A percentile compares a stretch with the other conserved stretches of the same genome.
phyloP scores from a whole-genome alignment of 768 basidiomycete genomes.

The Harrya chromipes region DNA sequence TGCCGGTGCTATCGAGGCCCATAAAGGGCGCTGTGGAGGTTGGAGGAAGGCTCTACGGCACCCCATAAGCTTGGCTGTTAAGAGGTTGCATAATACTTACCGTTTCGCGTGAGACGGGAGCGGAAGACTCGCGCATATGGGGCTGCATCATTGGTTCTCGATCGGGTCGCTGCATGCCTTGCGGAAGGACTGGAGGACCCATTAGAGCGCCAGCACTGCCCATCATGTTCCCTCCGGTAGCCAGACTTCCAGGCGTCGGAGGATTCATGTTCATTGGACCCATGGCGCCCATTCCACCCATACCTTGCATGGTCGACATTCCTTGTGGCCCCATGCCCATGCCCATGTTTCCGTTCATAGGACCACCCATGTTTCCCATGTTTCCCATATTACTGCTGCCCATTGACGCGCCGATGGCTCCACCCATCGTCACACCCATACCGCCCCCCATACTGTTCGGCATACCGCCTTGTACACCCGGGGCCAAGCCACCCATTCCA shows the following conservation, averaged over 20 bases:
- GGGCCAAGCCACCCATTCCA: constrained; percentile 11
- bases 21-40: constrained; percentile 21
- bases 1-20: constrained; percentile 14
- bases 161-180: constrained; percentile 22
- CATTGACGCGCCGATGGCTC: constrained; percentile 12
- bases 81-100: constrained; percentile 10
- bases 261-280: constrained; percentile 22
- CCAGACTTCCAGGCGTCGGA: constrained; percentile 15
- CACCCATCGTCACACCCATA: constrained; percentile 16
- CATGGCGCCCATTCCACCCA: constrained; percentile 17
- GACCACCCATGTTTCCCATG: constrained; percentile 10
- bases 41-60: constrained; percentile 25
- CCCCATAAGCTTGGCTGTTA: background rate
- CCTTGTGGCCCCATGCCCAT: constrained; percentile 14
- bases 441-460: constrained; percentile 11
- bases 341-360: constrained; percentile 18
- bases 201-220: constrained; percentile 35
- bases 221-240: constrained; percentile 22
- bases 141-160: constrained; percentile 26
- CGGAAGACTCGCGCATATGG: constrained; percentile 25
- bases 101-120: constrained; percentile 24
- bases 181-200: constrained; percentile 38
- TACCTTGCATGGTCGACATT: constrained; percentile 14
- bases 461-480: constrained; percentile 15
- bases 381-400: constrained; percentile 3